phyloP scores from a whole-genome alignment of 768 basidiomycete species.

The Mycena latifolia region DNA sequence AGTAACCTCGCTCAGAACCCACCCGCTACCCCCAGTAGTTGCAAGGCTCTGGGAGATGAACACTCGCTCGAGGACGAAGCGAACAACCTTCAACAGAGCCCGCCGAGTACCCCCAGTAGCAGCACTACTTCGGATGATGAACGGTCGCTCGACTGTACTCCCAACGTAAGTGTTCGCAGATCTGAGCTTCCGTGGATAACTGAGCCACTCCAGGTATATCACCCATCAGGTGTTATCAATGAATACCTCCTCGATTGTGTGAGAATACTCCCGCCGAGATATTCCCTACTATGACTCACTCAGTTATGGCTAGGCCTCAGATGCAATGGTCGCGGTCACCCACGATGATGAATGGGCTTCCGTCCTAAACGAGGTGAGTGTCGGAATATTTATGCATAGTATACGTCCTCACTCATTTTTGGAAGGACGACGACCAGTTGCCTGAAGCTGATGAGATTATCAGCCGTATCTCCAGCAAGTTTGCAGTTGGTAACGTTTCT shows the following conservation, averaged over 20 bases:
- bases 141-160: background rate
- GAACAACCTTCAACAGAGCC: background rate
- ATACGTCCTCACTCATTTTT: background rate
- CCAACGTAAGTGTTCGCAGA: background rate
- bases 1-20: background rate
- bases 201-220: background rate
- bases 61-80: background rate
- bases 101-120: background rate
- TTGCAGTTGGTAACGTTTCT: background rate
- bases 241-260: constrained; percentile 15
- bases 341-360: constrained; percentile 8
- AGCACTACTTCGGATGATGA: background rate
- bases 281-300: background rate
- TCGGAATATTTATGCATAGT: background rate
- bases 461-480: background rate
- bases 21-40: background rate
- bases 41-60: background rate
- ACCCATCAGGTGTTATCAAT: constrained; percentile 9
- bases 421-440: background rate
- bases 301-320: background rate
- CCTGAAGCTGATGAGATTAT: background rate
- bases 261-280: background rate
- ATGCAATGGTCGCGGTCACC: background rate
- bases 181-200: no score
- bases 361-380: background rate